phyloP scores from a whole-genome alignment of 2,329 filamentous ascomycete species.

The Arthrinium phaeospermum region DNA sequence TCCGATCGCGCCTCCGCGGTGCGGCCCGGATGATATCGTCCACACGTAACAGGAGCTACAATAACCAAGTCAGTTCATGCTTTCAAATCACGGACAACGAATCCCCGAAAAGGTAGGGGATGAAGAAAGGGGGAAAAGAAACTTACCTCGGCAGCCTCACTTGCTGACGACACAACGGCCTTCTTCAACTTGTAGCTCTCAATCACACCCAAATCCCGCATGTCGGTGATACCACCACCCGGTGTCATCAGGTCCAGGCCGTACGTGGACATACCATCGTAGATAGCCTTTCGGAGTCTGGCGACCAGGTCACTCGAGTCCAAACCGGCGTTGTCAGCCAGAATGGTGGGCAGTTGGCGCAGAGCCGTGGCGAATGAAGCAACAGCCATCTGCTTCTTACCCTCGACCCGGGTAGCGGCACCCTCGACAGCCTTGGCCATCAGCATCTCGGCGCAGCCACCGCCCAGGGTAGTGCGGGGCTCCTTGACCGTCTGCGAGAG shows the following conservation, averaged over 20 bases:
- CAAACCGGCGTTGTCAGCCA: constrained; percentile 96
- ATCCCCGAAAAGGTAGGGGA: not conserved
- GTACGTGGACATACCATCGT: constrained; percentile 91
- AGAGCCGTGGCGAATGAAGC: constrained; percentile 88
- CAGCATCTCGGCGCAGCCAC: constrained; percentile 96
- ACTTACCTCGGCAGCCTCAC: constrained; percentile 92
- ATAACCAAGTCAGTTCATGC: constrained; percentile 32
- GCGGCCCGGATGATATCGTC: constrained; percentile 98
- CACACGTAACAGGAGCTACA: constrained; percentile 85
- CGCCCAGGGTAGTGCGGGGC: constrained; percentile 90
- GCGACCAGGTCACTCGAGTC: constrained; percentile 95
- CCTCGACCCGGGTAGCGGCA: constrained; percentile 89
- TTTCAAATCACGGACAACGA: not conserved
- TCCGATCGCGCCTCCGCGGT: constrained; percentile 79
- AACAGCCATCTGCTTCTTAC: constrained; percentile 95
- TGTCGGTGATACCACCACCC: constrained; percentile 91
- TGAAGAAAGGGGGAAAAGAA: not conserved
- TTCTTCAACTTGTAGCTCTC: constrained; percentile 99
- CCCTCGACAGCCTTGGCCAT: constrained; percentile 98
- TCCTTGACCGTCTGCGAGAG: constrained; percentile 96
- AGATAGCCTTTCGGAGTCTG: constrained; percentile 89
- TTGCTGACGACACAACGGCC: constrained; percentile 95
- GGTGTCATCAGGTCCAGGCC: constrained; percentile 88
- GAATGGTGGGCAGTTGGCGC: constrained; percentile 91
- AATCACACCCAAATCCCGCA: constrained; percentile 93